Percentiles rank a stretch among this genome's conserved stretches.
These are phyloP conservation scores for Mesotaenium endlicherianum DNA, from an alignment of 139 green algal species.

Conservation along the genomic window DNA sequence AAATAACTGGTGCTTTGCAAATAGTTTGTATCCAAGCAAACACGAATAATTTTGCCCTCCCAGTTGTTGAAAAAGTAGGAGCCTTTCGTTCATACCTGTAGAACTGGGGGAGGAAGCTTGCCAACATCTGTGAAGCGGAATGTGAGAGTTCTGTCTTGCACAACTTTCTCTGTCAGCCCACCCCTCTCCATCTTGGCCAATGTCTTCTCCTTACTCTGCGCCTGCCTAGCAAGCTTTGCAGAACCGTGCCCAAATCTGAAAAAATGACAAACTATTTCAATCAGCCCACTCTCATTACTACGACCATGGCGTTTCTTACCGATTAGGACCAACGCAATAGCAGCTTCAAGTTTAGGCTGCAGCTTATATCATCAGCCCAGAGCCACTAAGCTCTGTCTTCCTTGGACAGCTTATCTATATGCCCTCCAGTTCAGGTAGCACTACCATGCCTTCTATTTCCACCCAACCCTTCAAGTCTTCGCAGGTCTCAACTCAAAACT, in stretches of 20 bases:
- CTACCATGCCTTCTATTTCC: no score
- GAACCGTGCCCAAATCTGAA: slow-evolving; percentile 83
- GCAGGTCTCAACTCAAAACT: no score
- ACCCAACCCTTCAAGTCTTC: no score
- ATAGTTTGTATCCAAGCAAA: background rate
- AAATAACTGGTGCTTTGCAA: background rate
- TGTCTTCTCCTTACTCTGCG: slow-evolving; percentile 92
- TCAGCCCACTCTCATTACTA: no score
- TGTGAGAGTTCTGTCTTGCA: slow-evolving; percentile 71
- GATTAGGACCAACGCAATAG: no score
- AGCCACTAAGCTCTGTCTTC: no score
- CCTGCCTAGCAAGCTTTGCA: slow-evolving; percentile 87
- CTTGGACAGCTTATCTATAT: no score
- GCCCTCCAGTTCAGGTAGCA: no score
- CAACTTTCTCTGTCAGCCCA: slow-evolving; percentile 68
- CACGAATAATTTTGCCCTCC: background rate
- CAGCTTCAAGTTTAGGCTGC: no score
- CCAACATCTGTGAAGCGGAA: slow-evolving; percentile 84
- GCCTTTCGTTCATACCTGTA: slow-evolving; percentile 47
- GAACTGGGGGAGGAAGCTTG: slow-evolving; percentile 90
- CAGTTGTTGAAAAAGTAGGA: slow-evolving; percentile 60
- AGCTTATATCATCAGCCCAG: no score
- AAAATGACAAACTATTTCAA: no score
- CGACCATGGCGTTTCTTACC: no score
- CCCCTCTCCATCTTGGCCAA: slow-evolving; percentile 90